Percentiles rank a stretch among this genome's conserved stretches.
Conservation (phyloP, 2,329 filamentous ascomycete species). For the Botrytis cinerea region DNA sequence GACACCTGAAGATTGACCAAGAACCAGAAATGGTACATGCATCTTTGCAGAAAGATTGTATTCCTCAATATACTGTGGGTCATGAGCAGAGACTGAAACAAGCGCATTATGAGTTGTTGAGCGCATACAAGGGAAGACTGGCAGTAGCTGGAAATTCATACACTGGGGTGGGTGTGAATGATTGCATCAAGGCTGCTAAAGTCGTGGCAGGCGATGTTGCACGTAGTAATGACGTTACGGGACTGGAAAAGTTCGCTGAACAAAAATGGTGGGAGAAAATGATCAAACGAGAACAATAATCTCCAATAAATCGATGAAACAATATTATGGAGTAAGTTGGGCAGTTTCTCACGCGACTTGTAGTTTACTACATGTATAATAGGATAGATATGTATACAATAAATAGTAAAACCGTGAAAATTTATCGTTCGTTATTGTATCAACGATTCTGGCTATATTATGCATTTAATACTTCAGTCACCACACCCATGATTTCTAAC, state of each 20-base stretch:
- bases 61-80: slow-evolving; percentile 86
- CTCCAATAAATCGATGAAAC: background rate
- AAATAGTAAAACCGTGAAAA: background rate
- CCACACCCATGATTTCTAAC: too few relatives aligned
- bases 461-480: background rate
- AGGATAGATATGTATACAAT: background rate
- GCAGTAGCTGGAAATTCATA: slow-evolving; percentile 54
- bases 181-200: slow-evolving; percentile 58
- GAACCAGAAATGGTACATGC: slow-evolving; percentile 62
- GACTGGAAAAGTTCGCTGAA: slow-evolving; percentile 40
- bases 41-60: slow-evolving; percentile 68
- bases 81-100: slow-evolving; percentile 50
- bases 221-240: slow-evolving; percentile 42
- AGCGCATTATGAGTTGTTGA: slow-evolving; percentile 39
- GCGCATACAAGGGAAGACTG: slow-evolving; percentile 40
- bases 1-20: slow-evolving; percentile 71
- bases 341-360: background rate
- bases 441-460: background rate
- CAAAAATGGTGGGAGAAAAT: slow-evolving; percentile 8
- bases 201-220: slow-evolving; percentile 50
- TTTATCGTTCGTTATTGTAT: background rate
- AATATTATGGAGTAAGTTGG: background rate
- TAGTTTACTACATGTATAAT: background rate
- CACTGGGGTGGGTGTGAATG: slow-evolving; percentile 49
- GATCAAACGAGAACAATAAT: background rate